phyloP scores from a whole-genome alignment of 2,329 filamentous ascomycete genomes.

The Chaetomium sp. region DNA sequence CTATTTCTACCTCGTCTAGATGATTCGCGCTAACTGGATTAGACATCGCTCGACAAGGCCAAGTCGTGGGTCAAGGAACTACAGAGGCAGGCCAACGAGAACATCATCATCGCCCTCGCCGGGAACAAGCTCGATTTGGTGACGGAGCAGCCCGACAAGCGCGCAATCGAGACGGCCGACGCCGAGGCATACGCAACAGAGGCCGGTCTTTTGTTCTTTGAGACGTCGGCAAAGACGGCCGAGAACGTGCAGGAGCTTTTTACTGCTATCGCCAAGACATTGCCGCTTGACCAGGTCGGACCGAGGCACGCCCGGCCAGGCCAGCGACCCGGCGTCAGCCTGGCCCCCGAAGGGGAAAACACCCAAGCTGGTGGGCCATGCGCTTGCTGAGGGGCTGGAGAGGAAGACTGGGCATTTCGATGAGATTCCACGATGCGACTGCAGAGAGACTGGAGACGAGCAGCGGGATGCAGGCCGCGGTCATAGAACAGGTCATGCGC shows the following conservation, averaged over 20 bases:
- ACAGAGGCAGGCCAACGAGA: conserved; percentile 97
- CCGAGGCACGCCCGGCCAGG: conserved; percentile 77
- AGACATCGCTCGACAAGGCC: conserved; percentile 97
- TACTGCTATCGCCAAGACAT: conserved; percentile 95
- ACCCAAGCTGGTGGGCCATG: conserved; percentile 59
- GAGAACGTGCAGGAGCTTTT: conserved; percentile 96
- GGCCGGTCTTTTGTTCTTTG: conserved; percentile 93
- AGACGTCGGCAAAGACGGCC: conserved; percentile 96
- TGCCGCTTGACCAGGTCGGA: conserved; percentile 94
- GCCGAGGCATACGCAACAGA: conserved; percentile 95
- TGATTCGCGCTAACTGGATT: conserved; percentile 34
- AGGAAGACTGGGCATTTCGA: not conserved
- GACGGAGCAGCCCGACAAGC: conserved; percentile 91
- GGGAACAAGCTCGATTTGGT: conserved; percentile 98
- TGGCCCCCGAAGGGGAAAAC: conserved; percentile 59
- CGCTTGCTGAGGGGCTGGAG: conserved; percentile 50
- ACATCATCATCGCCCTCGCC: conserved; percentile 97
- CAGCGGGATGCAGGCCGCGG: conserved; percentile 11
- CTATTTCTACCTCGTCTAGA: conserved; percentile 12
- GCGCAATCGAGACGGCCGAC: conserved; percentile 83
- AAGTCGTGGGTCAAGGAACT: conserved; percentile 99
- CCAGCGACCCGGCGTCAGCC: conserved; percentile 61
- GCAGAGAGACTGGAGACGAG: not conserved
- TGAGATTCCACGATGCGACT: not conserved
- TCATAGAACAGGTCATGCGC: conserved; percentile 29